Evolutionary conservation across 768 basidiomycete species (phyloP).

Genomic region (Lentinula guzmanii): DNA sequence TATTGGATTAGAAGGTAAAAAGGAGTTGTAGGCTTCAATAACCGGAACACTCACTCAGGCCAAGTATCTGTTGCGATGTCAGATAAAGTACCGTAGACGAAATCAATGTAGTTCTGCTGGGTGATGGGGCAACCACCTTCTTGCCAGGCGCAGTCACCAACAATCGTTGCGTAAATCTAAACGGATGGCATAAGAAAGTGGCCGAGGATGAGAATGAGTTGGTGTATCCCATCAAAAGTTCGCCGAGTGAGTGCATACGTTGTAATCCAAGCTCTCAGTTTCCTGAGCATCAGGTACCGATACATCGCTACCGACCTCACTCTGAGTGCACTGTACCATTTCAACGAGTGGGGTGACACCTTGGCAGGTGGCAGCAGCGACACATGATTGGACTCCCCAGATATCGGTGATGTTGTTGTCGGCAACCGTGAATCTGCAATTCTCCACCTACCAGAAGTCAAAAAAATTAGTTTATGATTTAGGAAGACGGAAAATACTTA

Average conservation of each 20-base stretch:
- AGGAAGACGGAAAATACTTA: background rate
- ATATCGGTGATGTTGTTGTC: background rate
- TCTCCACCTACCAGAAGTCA: background rate
- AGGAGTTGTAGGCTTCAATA: background rate
- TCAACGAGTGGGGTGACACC: conserved; percentile 8
- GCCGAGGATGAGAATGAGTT: background rate
- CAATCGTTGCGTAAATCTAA: conserved; percentile 13
- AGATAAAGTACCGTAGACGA: conserved; percentile 11
- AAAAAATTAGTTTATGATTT: no score
- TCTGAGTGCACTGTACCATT: conserved; percentile 6
- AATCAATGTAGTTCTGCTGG: conserved; percentile 14
- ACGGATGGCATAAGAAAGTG: background rate
- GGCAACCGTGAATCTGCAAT: conserved; percentile 1
- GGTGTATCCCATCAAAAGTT: background rate
- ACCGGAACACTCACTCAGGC: background rate
- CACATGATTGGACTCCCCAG: conserved; percentile 6
- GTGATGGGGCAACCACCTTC: conserved; percentile 14
- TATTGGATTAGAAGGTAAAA: background rate
- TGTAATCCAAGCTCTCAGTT: conserved; percentile 9
- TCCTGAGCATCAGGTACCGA: background rate
- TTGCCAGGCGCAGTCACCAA: conserved; percentile 14
- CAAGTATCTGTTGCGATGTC: background rate
- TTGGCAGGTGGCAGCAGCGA: conserved; percentile 11
- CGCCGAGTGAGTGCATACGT: background rate
- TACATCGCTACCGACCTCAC: background rate